Conservation (phyloP, 2,329 filamentous ascomycete species). For the Claviceps humidiphila region DNA sequence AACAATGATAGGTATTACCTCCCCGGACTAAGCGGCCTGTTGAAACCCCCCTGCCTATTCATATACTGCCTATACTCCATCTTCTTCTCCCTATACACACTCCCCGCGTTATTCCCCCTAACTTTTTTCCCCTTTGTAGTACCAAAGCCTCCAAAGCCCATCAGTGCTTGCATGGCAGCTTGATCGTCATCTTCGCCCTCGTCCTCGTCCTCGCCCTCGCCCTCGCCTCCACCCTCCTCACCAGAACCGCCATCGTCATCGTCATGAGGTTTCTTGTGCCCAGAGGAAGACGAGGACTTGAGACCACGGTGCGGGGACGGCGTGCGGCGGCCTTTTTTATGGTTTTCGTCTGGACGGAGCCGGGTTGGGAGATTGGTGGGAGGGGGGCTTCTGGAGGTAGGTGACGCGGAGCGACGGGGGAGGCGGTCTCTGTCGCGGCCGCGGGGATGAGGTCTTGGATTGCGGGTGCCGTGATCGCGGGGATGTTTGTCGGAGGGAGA, state of each 20-base stretch:
- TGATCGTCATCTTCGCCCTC: constrained; percentile 46
- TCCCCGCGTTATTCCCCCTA: constrained; percentile 72
- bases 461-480: constrained; percentile 7
- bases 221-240: no score
- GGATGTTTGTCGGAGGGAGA: constrained; percentile 6
- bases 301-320: constrained; percentile 6
- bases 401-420: constrained; percentile 26
- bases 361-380: constrained; percentile 20
- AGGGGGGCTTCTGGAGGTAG: constrained; percentile 13
- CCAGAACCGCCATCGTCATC: no score
- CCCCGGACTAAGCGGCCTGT: constrained; percentile 55
- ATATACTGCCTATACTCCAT: constrained; percentile 95
- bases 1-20: constrained; percentile 15
- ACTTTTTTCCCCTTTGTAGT: constrained; percentile 84
- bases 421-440: constrained; percentile 12
- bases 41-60: constrained; percentile 73
- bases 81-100: constrained; percentile 83
- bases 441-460: constrained; percentile 4
- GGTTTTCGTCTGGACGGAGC: constrained; percentile 12
- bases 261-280: no score
- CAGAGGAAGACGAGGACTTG: constrained; percentile 13
- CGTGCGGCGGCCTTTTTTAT: constrained; percentile 11
- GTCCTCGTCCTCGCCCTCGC: constrained; percentile 6
- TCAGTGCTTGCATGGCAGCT: constrained; percentile 65
- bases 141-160: constrained; percentile 82